Conservation (phyloP, 441 rosid genomes). For the Syzygium syzygioides region DNA sequence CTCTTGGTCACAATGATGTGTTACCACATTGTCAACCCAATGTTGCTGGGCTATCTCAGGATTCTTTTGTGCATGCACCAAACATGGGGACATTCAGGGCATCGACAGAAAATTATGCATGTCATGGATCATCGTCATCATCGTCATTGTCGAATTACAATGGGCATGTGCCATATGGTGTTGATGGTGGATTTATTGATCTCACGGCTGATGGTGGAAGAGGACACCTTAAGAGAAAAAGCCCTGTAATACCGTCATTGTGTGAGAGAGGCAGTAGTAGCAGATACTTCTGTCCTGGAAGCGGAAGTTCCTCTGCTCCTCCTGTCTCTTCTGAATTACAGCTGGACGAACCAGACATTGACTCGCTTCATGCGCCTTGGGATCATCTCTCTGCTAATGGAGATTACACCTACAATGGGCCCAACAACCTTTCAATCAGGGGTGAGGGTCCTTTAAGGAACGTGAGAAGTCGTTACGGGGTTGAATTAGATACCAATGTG, state of each 20-base stretch:
- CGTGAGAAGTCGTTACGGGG: slow-evolving; percentile 70
- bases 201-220: slow-evolving; percentile 43
- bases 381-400: slow-evolving; percentile 35
- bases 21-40: slow-evolving; percentile 49
- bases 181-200: slow-evolving; percentile 52
- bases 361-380: slow-evolving; percentile 47
- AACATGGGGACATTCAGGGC: slow-evolving; percentile 34
- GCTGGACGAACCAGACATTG: slow-evolving; percentile 47
- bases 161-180: slow-evolving; percentile 39
- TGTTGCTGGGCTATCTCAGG: slow-evolving; percentile 45
- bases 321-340: slow-evolving; percentile 43
- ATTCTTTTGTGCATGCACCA: slow-evolving; percentile 40
- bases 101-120: slow-evolving; percentile 45
- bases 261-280: slow-evolving; percentile 77
- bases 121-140: slow-evolving; percentile 59
- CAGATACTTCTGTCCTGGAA: slow-evolving; percentile 34
- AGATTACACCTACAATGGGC: slow-evolving; percentile 19
- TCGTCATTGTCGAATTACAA: slow-evolving; percentile 65
- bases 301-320: slow-evolving; percentile 62
- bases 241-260: slow-evolving; percentile 53
- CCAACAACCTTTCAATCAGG: slow-evolving; percentile 42
- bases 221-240: slow-evolving; percentile 71
- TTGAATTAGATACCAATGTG: slow-evolving; percentile 50
- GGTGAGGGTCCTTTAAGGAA: slow-evolving; percentile 71
- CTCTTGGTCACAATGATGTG: slow-evolving; percentile 43